A percentile compares a stretch with the other conserved stretches of the same genome.
phyloP scores from a whole-genome alignment of 2,329 filamentous ascomycete genomes.

The Xylaria sp. region DNA sequence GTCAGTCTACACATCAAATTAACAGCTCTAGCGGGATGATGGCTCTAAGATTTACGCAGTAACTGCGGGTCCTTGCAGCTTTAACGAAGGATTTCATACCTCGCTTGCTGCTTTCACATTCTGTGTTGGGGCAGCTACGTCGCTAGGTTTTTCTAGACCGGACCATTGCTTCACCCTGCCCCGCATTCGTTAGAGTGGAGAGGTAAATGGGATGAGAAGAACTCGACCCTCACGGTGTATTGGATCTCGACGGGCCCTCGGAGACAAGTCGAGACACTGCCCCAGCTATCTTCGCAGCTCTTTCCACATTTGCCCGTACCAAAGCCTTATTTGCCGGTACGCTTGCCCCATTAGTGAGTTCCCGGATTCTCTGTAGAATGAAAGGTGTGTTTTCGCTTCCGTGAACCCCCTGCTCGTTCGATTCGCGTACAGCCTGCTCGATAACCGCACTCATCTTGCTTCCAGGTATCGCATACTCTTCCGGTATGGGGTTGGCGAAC shows the following conservation, averaged over 20 bases:
- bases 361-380: conserved; percentile 77
- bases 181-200: conserved; percentile 30
- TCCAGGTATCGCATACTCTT: conserved; percentile 71
- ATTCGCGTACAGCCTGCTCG: conserved; percentile 69
- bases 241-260: conserved; percentile 31
- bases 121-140: conserved; percentile 20
- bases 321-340: conserved; percentile 75
- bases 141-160: conserved; percentile 13
- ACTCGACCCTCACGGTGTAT: conserved; percentile 40
- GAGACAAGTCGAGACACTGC: conserved; percentile 56
- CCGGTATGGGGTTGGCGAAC: conserved; percentile 88
- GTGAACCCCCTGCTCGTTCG: conserved; percentile 65
- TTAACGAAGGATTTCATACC: conserved; percentile 30
- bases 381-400: conserved; percentile 86
- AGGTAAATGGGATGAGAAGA: conserved; percentile 21
- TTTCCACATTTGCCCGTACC: conserved; percentile 58
- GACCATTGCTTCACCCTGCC: conserved; percentile 32
- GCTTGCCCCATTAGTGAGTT: conserved; percentile 74
- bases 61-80: neutral
- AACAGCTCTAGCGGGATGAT: neutral
- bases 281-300: conserved; percentile 60
- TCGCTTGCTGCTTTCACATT: conserved; percentile 20
- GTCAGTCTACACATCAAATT: conserved; percentile 24
- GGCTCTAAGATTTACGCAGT: neutral
- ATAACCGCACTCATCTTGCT: conserved; percentile 73